Evolutionary conservation across 768 basidiomycete genomes (phyloP).

Genomic region (Mycena latifolia): DNA sequence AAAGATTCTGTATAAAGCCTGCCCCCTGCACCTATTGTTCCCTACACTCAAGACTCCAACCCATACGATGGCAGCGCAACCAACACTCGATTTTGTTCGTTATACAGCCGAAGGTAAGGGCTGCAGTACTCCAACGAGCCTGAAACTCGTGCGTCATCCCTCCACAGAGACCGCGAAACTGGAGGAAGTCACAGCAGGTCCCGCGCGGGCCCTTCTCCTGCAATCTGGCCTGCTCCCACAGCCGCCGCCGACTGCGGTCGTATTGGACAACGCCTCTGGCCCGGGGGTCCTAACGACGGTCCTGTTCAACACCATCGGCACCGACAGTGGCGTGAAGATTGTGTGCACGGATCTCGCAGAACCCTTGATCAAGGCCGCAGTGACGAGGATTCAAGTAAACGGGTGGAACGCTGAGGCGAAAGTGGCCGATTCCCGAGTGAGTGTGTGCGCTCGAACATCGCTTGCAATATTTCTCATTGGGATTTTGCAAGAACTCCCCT

Average conservation of each 20-base stretch:
- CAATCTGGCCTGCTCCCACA: constrained; percentile 24
- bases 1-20: too few relatives aligned
- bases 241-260: constrained; percentile 11
- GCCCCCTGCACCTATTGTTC: too few relatives aligned
- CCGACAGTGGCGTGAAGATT: not conserved
- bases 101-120: too few relatives aligned
- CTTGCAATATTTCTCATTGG: not conserved
- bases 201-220: constrained; percentile 7
- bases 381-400: constrained; percentile 9
- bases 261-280: constrained; percentile 29
- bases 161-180: constrained; percentile 13
- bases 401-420: constrained; percentile 24
- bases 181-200: constrained; percentile 22
- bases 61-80: too few relatives aligned
- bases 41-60: too few relatives aligned
- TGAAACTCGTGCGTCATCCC: too few relatives aligned
- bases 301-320: constrained; percentile 6
- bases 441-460: not conserved
- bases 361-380: constrained; percentile 5
- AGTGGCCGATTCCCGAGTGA: constrained; percentile 22
- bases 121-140: too few relatives aligned
- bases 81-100: too few relatives aligned
- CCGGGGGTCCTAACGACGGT: constrained; percentile 3
- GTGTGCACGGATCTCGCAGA: constrained; percentile 15
- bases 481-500: not conserved